phyloP scores from a whole-genome alignment of 768 basidiomycete genomes.

The Kwoniella dendrophila region DNA sequence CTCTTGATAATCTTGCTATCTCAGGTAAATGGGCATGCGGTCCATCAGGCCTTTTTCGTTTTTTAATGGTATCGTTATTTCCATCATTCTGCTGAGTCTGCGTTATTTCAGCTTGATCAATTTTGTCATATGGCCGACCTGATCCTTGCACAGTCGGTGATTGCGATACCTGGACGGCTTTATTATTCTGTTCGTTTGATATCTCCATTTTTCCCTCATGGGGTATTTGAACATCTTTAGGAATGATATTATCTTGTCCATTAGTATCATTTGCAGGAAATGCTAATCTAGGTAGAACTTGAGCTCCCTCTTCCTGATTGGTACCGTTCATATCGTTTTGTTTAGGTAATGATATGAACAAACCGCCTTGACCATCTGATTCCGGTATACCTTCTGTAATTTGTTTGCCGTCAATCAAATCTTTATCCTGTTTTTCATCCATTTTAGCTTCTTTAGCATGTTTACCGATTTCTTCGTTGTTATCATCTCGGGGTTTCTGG shows the following conservation, averaged over 20 bases:
- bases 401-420: conserved; percentile 3
- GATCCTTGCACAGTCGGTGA: no score
- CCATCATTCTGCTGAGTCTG: neutral
- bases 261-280: conserved; percentile 20
- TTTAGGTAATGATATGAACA: conserved; percentile 12
- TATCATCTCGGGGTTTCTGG: neutral
- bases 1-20: conserved; percentile 47
- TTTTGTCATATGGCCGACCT: neutral
- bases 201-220: no score
- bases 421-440: neutral
- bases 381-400: conserved; percentile 18
- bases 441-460: conserved; percentile 3
- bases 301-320: neutral
- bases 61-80: neutral
- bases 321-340: neutral
- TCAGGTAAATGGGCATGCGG: conserved; percentile 37
- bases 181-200: no score
- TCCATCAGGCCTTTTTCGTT: conserved; percentile 3
- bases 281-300: conserved; percentile 3
- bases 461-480: neutral
- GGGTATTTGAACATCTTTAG: no score
- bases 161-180: no score
- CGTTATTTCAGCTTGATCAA: neutral
- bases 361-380: conserved; percentile 32
- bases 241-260: no score